Percentiles rank a stretch among this genome's conserved stretches.
phyloP scores from a whole-genome alignment of 768 basidiomycete species.

The Phaffia tasmanica region DNA sequence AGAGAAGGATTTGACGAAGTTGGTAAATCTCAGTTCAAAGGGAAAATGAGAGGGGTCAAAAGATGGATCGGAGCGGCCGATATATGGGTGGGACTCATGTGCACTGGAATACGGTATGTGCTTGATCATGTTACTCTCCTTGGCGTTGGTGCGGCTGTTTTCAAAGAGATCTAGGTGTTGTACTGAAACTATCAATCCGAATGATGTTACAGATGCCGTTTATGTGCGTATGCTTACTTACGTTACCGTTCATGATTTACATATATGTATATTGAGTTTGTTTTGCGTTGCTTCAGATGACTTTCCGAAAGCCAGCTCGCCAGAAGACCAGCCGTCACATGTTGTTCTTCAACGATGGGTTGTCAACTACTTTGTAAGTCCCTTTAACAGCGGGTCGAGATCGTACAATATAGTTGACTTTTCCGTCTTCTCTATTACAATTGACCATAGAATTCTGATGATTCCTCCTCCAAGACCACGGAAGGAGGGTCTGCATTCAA shows the following conservation, averaged over 20 bases:
- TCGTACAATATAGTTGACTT: too few relatives aligned
- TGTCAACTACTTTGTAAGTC: slow-evolving; percentile 20
- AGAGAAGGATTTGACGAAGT: slow-evolving; percentile 12
- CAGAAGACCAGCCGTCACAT: slow-evolving; percentile 5
- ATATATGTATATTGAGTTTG: not conserved
- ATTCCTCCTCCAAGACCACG: not conserved
- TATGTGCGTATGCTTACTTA: not conserved
- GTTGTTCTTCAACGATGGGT: slow-evolving; percentile 20
- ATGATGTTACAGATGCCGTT: not conserved
- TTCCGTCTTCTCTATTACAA: too few relatives aligned
- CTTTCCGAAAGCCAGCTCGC: slow-evolving; percentile 11
- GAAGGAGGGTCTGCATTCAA: not conserved
- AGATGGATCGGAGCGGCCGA: slow-evolving; percentile 25
- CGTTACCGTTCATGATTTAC: not conserved
- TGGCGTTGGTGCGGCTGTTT: not conserved
- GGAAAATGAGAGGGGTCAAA: slow-evolving; percentile 6
- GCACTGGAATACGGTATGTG: slow-evolving; percentile 13
- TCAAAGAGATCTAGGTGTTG: too few relatives aligned
- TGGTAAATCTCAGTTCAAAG: slow-evolving; percentile 12
- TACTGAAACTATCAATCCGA: too few relatives aligned
- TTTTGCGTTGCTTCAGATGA: slow-evolving; percentile 3
- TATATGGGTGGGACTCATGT: slow-evolving; percentile 20
- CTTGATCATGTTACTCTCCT: not conserved
- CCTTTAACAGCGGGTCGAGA: too few relatives aligned
- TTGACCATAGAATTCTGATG: too few relatives aligned